Conservation (phyloP, 768 basidiomycete species). For the Asterophora parasitica region DNA sequence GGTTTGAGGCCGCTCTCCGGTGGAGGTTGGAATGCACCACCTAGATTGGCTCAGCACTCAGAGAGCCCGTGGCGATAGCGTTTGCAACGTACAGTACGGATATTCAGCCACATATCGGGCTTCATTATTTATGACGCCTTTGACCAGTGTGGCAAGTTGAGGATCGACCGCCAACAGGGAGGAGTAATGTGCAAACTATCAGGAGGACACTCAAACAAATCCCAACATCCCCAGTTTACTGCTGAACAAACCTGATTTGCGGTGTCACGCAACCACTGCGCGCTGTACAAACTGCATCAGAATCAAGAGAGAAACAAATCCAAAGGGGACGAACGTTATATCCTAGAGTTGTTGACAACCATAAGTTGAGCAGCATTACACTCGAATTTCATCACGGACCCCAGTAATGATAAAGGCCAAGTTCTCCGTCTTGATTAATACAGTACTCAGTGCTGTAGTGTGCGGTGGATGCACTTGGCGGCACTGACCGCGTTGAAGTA, state of each 20-base stretch:
- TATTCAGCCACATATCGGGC: conserved; percentile 66
- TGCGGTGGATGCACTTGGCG: not conserved
- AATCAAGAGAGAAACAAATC: conserved; percentile 2
- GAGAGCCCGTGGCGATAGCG: not conserved
- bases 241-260: conserved; percentile 57
- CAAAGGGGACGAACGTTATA: conserved; percentile 52
- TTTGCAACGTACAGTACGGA: conserved; percentile 61
- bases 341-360: conserved; percentile 37
- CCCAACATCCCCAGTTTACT: too few species aligned
- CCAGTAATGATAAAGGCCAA: conserved; percentile 80
- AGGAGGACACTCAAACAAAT: conserved; percentile 4
- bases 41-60: conserved; percentile 20
- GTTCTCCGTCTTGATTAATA: conserved; percentile 53
- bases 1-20: conserved; percentile 65
- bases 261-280: conserved; percentile 82
- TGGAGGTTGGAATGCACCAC: conserved; percentile 77
- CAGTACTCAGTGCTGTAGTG: not conserved
- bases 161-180: conserved; percentile 51
- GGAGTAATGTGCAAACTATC: conserved; percentile 70
- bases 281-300: conserved; percentile 33
- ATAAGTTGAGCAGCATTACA: not conserved
- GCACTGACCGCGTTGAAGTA: conserved; percentile 57
- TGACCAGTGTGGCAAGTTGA: conserved; percentile 59
- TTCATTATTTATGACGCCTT: conserved; percentile 81
- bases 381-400: conserved; percentile 32